Percentiles rank a stretch among this genome's conserved stretches.
These are phyloP conservation scores for Thalassiosira ordinaria DNA, from an alignment of 352 stramenopile genomes.

Conservation along the genomic window DNA sequence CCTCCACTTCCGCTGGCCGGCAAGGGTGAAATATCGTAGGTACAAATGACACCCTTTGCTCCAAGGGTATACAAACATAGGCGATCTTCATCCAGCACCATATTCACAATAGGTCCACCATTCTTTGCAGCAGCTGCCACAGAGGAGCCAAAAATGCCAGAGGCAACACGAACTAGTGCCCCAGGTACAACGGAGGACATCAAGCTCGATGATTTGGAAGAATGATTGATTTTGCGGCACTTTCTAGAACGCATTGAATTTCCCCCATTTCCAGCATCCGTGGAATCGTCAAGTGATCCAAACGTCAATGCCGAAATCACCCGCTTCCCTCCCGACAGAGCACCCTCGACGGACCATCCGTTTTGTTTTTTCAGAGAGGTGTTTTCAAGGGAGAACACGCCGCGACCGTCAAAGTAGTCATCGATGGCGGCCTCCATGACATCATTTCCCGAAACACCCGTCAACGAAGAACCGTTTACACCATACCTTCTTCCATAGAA, in stretches of 20 bases:
- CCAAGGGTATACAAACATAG: conserved; percentile 92
- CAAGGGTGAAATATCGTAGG: conserved; percentile 66
- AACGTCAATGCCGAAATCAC: conserved; percentile 62
- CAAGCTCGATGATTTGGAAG: conserved; percentile 45
- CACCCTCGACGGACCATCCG: neutral
- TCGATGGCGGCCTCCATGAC: conserved; percentile 51
- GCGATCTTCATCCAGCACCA: conserved; percentile 90
- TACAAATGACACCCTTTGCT: conserved; percentile 72
- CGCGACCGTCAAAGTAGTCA: conserved; percentile 61
- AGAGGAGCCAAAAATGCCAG: conserved; percentile 80
- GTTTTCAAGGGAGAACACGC: conserved; percentile 24
- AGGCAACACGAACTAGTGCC: conserved; percentile 79
- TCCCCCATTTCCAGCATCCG: neutral
- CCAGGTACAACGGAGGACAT: conserved; percentile 75
- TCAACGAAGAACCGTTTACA: too few relatives aligned
- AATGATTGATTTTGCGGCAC: conserved; percentile 93
- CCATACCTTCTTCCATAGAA: neutral
- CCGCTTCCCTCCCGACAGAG: conserved; percentile 51
- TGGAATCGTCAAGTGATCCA: conserved; percentile 40
- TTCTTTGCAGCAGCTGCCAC: conserved; percentile 81
- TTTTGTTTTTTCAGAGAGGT: neutral
- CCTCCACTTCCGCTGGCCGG: neutral
- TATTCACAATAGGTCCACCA: conserved; percentile 88
- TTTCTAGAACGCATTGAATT: conserved; percentile 66
- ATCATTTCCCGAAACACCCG: neutral